These are phyloP conservation scores for Pichia sp. DNA, from an alignment of 1,139 yeast species.

Conservation along the genomic window DNA sequence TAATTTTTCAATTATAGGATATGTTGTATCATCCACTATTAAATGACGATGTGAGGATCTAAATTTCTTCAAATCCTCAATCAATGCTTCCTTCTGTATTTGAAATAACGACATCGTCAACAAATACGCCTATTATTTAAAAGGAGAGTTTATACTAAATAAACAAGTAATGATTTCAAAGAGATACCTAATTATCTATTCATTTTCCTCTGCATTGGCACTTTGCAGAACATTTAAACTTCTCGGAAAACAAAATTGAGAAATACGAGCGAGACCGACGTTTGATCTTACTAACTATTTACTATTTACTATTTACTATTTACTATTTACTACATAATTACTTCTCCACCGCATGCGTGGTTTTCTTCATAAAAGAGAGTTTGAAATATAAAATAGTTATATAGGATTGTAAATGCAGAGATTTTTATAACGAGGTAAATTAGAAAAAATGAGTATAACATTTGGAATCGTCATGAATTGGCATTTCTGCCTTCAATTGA, in stretches of 20 bases:
- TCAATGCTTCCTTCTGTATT: constrained; percentile 21
- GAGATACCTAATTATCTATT: background rate
- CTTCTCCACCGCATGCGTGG: background rate
- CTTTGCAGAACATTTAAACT: background rate
- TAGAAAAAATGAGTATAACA: constrained; percentile 81
- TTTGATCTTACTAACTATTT: too few relatives aligned
- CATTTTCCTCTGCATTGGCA: background rate
- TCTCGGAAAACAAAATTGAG: background rate
- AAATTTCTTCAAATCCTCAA: constrained; percentile 19
- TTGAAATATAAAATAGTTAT: background rate
- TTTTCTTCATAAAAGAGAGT: background rate
- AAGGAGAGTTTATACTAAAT: background rate
- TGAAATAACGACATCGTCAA: constrained; percentile 20
- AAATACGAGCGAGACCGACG: background rate
- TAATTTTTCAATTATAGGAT: constrained; percentile 30
- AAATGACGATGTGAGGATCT: constrained; percentile 33
- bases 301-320: background rate
- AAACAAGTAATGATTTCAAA: background rate
- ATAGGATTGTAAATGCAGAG: background rate
- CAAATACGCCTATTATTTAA: too few relatives aligned
- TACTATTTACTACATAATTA: background rate
- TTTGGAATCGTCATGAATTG: constrained; percentile 66
- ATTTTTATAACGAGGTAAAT: background rate
- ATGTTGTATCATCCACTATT: constrained; percentile 37
- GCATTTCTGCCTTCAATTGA: constrained; percentile 68